phyloP scores from a whole-genome alignment of 768 basidiomycete species.

The Naganishia kalamii region DNA sequence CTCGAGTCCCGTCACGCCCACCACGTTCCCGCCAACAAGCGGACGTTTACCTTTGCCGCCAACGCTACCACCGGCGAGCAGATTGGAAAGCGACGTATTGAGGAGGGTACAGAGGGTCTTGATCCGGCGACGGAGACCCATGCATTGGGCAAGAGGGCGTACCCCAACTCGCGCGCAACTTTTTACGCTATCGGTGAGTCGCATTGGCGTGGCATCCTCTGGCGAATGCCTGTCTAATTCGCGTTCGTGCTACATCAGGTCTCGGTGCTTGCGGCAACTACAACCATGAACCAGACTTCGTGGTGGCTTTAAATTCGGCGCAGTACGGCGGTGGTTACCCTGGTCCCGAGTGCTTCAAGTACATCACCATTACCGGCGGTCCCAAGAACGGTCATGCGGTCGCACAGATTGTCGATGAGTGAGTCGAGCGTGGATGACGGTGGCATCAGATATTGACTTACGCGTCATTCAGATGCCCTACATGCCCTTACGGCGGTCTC shows the following conservation, averaged over 20 bases:
- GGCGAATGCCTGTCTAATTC: no score
- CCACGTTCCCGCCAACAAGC: slow-evolving; percentile 7
- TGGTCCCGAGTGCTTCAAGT: slow-evolving; percentile 57
- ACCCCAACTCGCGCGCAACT: slow-evolving; percentile 14
- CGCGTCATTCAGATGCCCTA: slow-evolving; percentile 16
- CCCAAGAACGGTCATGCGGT: slow-evolving; percentile 48
- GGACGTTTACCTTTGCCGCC: not conserved
- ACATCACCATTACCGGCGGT: slow-evolving; percentile 58
- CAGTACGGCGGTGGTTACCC: slow-evolving; percentile 60
- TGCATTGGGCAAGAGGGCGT: slow-evolving; percentile 14
- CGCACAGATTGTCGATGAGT: slow-evolving; percentile 59
- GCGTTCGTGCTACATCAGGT: no score
- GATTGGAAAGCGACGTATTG: not conserved
- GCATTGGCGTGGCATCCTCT: not conserved
- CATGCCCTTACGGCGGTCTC: slow-evolving; percentile 25
- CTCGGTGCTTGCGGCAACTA: slow-evolving; percentile 25
- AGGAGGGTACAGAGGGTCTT: not conserved
- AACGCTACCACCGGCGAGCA: slow-evolving; percentile 12
- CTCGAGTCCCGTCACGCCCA: slow-evolving; percentile 10
- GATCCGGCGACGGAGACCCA: slow-evolving; percentile 2
- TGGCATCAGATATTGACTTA: not conserved
- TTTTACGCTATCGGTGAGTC: slow-evolving; percentile 19
- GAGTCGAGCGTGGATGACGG: not conserved
- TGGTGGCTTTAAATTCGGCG: slow-evolving; percentile 33
- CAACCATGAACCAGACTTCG: slow-evolving; percentile 22